A percentile compares a stretch with the other conserved stretches of the same genome.
Conservation (phyloP, 495 filamentous ascomycete genomes). For the Neurospora intermedia region DNA sequence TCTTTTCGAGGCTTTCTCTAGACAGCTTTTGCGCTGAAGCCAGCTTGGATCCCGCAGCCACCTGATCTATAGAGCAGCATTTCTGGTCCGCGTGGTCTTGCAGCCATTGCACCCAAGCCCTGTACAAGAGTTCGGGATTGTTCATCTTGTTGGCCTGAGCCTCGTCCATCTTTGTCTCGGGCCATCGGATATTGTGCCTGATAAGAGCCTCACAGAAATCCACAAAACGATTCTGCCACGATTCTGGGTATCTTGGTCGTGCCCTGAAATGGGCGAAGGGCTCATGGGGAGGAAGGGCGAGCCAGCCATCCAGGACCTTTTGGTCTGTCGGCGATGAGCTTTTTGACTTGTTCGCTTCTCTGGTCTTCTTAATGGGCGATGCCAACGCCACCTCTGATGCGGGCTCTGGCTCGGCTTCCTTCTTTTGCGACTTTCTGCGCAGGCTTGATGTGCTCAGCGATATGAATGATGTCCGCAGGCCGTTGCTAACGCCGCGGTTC, state of each 20-base stretch:
- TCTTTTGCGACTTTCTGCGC: slow-evolving; percentile 1
- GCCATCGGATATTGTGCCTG: not conserved
- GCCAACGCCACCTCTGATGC: not conserved
- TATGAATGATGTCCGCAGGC: slow-evolving; percentile 21
- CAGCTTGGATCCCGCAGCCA: not conserved
- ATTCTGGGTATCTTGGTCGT: not conserved
- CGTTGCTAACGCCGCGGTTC: slow-evolving; percentile 27
- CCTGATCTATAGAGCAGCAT: not conserved
- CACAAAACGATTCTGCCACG: slow-evolving; percentile 9
- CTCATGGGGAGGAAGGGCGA: slow-evolving; percentile 3
- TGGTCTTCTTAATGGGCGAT: not conserved
- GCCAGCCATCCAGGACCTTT: slow-evolving; percentile 1
- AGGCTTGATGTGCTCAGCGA: slow-evolving; percentile 1
- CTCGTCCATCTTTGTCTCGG: not conserved
- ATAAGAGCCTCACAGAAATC: slow-evolving; percentile 11
- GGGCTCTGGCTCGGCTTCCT: not conserved
- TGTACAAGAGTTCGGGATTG: slow-evolving; percentile 3
- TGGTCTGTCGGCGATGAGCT: not conserved
- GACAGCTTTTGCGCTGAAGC: not conserved
- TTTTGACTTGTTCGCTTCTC: not conserved
- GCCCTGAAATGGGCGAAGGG: not conserved
- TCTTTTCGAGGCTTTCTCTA: not conserved
- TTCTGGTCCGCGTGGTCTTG: not conserved
- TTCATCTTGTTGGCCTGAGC: slow-evolving; percentile 5
- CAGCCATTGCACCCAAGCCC: slow-evolving; percentile 17